Evolutionary conservation across 495 filamentous ascomycete species (phyloP), one percentile per base, ranked within the genome.

Genomic region (Talaromyces thailandensis): DNA sequence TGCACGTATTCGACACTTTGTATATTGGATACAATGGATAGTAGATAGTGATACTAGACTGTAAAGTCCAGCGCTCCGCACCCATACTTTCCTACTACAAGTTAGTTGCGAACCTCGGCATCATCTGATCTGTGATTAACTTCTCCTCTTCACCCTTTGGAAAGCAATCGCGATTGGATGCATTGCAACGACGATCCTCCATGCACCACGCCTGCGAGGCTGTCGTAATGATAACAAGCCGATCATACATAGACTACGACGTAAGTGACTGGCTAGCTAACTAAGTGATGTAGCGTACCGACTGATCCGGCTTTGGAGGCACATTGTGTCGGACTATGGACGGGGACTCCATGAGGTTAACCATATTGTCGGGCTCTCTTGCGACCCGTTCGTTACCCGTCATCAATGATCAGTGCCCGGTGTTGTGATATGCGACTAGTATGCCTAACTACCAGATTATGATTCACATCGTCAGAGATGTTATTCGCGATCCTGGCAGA

Each of bases 341-440:
- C 24, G 23, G 48, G 48, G 26, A 55, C 24, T 55, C 55, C 55
- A 35, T 57, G 55, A 57, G 55, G 26, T 57, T 57, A 57, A 57
- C 55, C 55, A 57, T 57, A 31, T 31, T 57, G 55, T 57, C 55
- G 55, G 55, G 55, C 55, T 57, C 55, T n/a, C n/a, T n/a, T 26
- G 5, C 51, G 26, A 55, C 24, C 51, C 51, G n/a, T n/a, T n/a
- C 51, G 51, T 29, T 55, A 55, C 24, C 51, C 51, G 23, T 55
- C 51, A 55, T 21, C 35, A 9, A 14, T 40, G 35, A 55, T 21
- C 35, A 9, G 35, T 40, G 35, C 35, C 35, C 35, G 35, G 14
- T 40, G 35, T 40, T 40, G 16, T 40, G 35, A 40, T 40, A 16
- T 40, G 12, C 35, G 35, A 40, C n/a, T n/a, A n/a, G n/a, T n/a